Evolutionary conservation across 2,329 filamentous ascomycete genomes (phyloP), one percentile per base, ranked within the genome.

Genomic region (Didymella pomorum): DNA sequence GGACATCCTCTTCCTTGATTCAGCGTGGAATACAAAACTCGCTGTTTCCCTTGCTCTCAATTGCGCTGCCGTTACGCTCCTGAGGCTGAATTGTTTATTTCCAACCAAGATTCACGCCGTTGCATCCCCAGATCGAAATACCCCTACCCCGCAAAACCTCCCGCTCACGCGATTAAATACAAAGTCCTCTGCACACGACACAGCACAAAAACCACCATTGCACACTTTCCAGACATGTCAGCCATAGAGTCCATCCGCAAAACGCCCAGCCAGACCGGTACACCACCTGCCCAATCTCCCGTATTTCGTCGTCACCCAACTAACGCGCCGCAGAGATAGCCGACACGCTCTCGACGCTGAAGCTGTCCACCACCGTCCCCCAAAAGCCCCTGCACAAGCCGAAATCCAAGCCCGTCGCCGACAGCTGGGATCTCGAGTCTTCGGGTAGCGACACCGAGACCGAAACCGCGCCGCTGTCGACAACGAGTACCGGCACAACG

Each of bases 351-450:
- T 67, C 70, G 2, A 68, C 72, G 54, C 75, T 78, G 53, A 63
- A 76, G 47, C 67, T 78, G 63, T 71, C 67, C 49, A 70, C 74
- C 53, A 73, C 66, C 56, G 51, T 64, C 29, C 78, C 70, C 41
- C 65, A 69, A 29, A 75, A 71, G 56, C 64, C 68, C 31, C 63
- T 69, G 4, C 61, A 70, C 43, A 75, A 75, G 55, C 69, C 65
- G 35, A 78, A 79, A 60, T 64, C 70, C 52, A 70, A 70, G 46
- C 68, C 77, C 18, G 79, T 89, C 20, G 85, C 83, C 52, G 90
- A 93, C 63, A 91, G 88, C 42, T 93, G 90, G 90, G 90, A 93
- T 77, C 89, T 95, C 68, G 90, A 90, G 55, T 82, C 84, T 29
- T 76, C 81, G 12, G 56, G 66, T 45, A 73, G 69, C 3, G 71